A percentile compares a stretch with the other conserved stretches of the same genome.
Evolutionary conservation across 1,139 yeast species (phyloP).

Genomic region (Spencermartinsiella ligniputridi): DNA sequence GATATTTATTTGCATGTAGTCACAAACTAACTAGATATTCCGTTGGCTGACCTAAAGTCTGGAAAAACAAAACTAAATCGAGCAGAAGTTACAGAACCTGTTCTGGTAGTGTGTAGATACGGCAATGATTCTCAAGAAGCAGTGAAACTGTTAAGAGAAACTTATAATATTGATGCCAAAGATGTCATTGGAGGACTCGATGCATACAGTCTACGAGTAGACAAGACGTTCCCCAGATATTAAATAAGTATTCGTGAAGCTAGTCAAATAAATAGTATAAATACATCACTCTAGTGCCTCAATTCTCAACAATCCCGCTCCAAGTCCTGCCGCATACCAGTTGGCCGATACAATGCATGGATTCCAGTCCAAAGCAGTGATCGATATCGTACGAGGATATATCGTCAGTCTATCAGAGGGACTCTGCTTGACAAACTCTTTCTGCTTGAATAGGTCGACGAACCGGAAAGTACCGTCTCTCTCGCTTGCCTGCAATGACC

Average conservation of each 20-base stretch:
- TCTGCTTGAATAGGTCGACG: slow-evolving; percentile 23
- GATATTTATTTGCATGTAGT: not conserved
- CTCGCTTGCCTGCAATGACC: slow-evolving; percentile 23
- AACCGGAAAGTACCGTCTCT: slow-evolving; percentile 37
- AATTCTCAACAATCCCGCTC: slow-evolving; percentile 61
- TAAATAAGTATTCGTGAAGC: too few species aligned
- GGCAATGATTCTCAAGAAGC: slow-evolving; percentile 93
- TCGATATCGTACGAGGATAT: slow-evolving; percentile 50
- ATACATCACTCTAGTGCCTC: slow-evolving; percentile 34
- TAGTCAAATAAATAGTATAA: slow-evolving; percentile 23
- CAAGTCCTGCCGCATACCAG: slow-evolving; percentile 61
- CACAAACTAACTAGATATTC: slow-evolving; percentile 12
- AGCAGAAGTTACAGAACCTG: slow-evolving; percentile 17
- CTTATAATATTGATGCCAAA: slow-evolving; percentile 44
- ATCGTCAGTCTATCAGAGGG: slow-evolving; percentile 22
- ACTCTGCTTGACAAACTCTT: slow-evolving; percentile 22
- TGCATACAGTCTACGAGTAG: slow-evolving; percentile 63
- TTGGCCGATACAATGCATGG: slow-evolving; percentile 49
- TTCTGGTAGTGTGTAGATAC: slow-evolving; percentile 65
- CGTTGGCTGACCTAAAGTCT: slow-evolving; percentile 11
- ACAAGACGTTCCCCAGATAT: slow-evolving; percentile 62
- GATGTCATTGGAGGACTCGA: slow-evolving; percentile 79
- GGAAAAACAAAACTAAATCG: slow-evolving; percentile 9
- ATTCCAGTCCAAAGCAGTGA: slow-evolving; percentile 61
- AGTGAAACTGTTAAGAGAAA: slow-evolving; percentile 49